Conservation (phyloP, 108 stramenopile species). For the Cylindrotheca fusiformis region DNA sequence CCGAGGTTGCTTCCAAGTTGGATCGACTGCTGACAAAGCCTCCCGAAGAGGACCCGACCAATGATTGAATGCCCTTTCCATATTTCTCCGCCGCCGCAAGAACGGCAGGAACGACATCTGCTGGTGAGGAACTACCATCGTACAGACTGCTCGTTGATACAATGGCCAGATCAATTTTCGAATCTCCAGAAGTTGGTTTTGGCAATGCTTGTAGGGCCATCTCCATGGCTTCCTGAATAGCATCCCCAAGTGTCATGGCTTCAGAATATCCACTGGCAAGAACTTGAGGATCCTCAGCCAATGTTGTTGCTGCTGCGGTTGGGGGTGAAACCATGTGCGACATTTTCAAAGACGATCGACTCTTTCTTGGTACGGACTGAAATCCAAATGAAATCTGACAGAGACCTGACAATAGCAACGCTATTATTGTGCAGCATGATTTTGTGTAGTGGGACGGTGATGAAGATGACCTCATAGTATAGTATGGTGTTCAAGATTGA, state of each 20-base stretch:
- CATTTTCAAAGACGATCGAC: no score
- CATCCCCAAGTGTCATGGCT: slow-evolving; percentile 42
- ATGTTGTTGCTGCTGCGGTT: background rate
- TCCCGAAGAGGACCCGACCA: slow-evolving; percentile 72
- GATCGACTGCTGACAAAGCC: slow-evolving; percentile 56
- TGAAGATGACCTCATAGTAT: no score
- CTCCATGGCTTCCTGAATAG: slow-evolving; percentile 53
- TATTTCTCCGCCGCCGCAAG: slow-evolving; percentile 25
- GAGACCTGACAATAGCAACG: no score
- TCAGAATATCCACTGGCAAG: slow-evolving; percentile 70
- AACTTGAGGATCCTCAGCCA: slow-evolving; percentile 45
- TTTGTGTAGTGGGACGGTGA: no score
- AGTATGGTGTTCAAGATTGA: no score
- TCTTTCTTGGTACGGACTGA: no score
- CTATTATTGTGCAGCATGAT: no score
- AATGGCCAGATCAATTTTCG: slow-evolving; percentile 49
- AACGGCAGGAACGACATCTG: slow-evolving; percentile 48
- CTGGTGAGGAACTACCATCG: slow-evolving; percentile 47
- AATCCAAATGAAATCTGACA: no score
- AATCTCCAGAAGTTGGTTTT: slow-evolving; percentile 1
- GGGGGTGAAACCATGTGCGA: no score
- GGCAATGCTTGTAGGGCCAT: slow-evolving; percentile 57
- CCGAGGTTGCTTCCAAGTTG: background rate
- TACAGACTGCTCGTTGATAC: slow-evolving; percentile 62
- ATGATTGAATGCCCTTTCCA: slow-evolving; percentile 39